Conservation (phyloP, 2,329 filamentous ascomycete genomes). For the Seiridium cupressi region DNA sequence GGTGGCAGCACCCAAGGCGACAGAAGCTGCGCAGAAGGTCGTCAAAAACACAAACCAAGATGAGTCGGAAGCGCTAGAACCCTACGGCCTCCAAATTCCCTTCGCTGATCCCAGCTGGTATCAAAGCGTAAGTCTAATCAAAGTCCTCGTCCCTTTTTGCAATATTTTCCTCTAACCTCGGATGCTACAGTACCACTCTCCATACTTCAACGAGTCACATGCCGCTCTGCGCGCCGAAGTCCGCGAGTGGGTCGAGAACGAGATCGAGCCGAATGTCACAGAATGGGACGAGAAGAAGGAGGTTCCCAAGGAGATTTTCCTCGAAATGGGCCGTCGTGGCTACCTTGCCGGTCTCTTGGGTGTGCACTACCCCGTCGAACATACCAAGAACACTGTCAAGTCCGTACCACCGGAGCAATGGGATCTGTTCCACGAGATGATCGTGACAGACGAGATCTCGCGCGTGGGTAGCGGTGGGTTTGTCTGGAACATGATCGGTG, state of each 20-base stretch:
- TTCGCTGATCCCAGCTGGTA: constrained; percentile 95
- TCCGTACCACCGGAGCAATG: constrained; percentile 84
- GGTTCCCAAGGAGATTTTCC: constrained; percentile 87
- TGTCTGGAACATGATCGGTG: constrained; percentile 95
- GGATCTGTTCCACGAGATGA: constrained; percentile 98
- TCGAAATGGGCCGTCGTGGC: constrained; percentile 88
- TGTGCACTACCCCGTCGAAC: constrained; percentile 74
- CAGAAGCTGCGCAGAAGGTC: constrained; percentile 33
- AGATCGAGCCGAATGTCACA: constrained; percentile 85
- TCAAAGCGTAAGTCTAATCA: constrained; percentile 67
- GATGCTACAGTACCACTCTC: constrained; percentile 75
- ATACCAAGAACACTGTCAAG: constrained; percentile 69
- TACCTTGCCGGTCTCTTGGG: constrained; percentile 93
- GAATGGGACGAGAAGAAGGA: constrained; percentile 97
- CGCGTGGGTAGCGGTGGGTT: constrained; percentile 86
- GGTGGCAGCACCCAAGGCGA: constrained; percentile 37
- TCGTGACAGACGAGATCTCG: constrained; percentile 91
- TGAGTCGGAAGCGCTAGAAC: constrained; percentile 73
- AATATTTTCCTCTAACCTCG: background rate
- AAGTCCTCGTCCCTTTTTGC: too few relatives aligned
- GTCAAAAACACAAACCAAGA: constrained; percentile 36
- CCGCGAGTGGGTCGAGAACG: constrained; percentile 85
- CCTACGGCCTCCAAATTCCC: constrained; percentile 82
- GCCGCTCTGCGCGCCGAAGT: constrained; percentile 87
- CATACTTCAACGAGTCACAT: constrained; percentile 95